Evolutionary conservation across 306 rosid genomes (phyloP), one percentile per base, ranked within the genome.

Genomic region (Trifolium repens): DNA sequence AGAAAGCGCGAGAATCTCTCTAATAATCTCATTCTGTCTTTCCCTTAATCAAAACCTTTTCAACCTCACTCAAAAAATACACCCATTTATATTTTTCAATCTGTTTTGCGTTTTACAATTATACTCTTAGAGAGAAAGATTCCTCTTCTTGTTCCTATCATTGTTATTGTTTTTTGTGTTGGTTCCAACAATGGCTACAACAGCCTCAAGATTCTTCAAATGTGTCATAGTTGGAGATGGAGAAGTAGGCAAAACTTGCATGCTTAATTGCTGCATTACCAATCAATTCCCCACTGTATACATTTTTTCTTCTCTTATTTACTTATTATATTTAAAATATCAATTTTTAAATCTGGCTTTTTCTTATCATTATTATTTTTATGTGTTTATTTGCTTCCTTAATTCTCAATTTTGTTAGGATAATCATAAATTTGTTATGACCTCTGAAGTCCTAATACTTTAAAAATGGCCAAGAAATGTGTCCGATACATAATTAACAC

Each of bases 191-290:
- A 93, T 93, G 98, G 90, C 98, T 85, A 54, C 98, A 69, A 85
- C 82, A 79, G 93, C 89, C 70, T 85, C 96, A 65, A 89, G 83
- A 81, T 93, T 91, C 92, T 91, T 93, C 85, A 91, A 93, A 82
- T 93, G 98, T 61, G 98, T 93, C 26, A 93, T 96, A 0, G 96
- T 93, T 11, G 97, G 96, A 43, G 98, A 93, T 44, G 98, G 98
- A 32, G 97, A 96, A 73, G 97, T 93, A 14, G 98, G 98, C 58
- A 93, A 91, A 74, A 93, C 98, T 52, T 93, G 97, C 87, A 93
- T 93, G 98, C 98, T 93, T 39, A 93, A 91, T 67, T 89, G 97
- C 87, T 93, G 91, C 44, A 89, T 97, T 22, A 89, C 92, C 79
- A 91, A 93, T 85, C 89, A 91, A 78, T 91, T 93, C 40, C 97